Evolutionary conservation across 306 rosid genomes (phyloP), one percentile per base, ranked within the genome.

Genomic region (Cyamopsis tetragonoloba): DNA sequence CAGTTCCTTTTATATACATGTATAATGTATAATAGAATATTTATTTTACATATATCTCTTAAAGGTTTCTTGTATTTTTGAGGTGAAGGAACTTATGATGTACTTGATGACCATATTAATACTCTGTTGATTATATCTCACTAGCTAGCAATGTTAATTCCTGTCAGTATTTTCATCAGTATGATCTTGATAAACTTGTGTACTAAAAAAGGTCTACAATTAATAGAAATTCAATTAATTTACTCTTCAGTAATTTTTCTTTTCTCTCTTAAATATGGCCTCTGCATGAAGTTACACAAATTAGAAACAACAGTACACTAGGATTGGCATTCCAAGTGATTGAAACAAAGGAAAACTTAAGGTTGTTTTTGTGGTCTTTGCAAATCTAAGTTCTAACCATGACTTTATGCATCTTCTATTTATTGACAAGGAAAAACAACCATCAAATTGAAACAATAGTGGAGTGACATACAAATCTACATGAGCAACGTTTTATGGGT

Each of bases 1-100:
- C 8, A 44, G 54, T 73, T 53, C 22, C 51, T 41, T 73, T 31
- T 13, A 64, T 51, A 39, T 28, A 50, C 41, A 53, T 64, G 13
- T 12, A 41, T 22, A 46, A 47, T 24, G 6, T 34, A 44, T 23
- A 27, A 44, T 22, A n/a, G 23, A 32, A 49, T 10, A 20, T n/a
- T n/a, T 27, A 27, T 27, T 62, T 34, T 14, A 46, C 49, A 56
- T 56, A 13, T 23, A 48, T 61, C 41, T 48, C 41, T 61, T 27
- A n/a, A 38, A 48, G 50, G 24, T 38, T 37, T 32, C 46, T 27
- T 37, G 35, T 28, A 22, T 15, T 71, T 34, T 1, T 37, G 17
- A 9, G 76, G 54, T 22, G 42, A 7, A 63, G 18, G 37, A 51
- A 49, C 69, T 72, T 35, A 7, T 72, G 2, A 26, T 50, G 46